These are phyloP conservation scores for Acanthamoeba healyi DNA, from an alignment of 208 protist species.

Conservation along the genomic window DNA sequence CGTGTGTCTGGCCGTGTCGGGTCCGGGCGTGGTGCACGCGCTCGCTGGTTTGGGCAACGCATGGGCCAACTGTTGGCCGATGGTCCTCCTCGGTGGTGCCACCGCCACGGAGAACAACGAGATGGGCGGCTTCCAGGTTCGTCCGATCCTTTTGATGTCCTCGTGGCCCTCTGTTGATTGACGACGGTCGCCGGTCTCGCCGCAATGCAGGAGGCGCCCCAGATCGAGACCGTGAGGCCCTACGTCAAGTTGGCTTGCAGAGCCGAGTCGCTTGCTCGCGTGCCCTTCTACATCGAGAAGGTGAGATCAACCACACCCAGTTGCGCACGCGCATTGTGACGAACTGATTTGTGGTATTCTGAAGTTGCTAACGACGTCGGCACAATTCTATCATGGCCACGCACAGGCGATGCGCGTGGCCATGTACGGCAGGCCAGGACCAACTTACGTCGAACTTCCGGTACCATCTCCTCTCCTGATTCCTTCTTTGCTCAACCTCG, in stretches of 20 bases:
- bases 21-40: constrained; percentile 78
- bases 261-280: constrained; percentile 29
- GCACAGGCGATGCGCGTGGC: constrained; percentile 56
- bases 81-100: constrained; percentile 77
- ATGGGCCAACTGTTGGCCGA: constrained; percentile 81
- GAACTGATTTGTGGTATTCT: neutral
- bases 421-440: constrained; percentile 76
- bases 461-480: neutral
- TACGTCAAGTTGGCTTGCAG: constrained; percentile 63
- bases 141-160: neutral
- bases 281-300: constrained; percentile 71
- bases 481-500: neutral
- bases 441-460: constrained; percentile 78
- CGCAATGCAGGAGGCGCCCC: constrained; percentile 45
- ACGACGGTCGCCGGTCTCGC: neutral
- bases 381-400: no score
- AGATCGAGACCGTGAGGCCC: constrained; percentile 66
- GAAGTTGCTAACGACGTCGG: no score
- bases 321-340: neutral
- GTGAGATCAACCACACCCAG: neutral
- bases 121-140: constrained; percentile 78
- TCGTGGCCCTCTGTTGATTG: no score
- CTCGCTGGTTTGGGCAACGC: constrained; percentile 78
- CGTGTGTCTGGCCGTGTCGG: constrained; percentile 55
- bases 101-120: constrained; percentile 37